Percentiles rank a stretch among this genome's conserved stretches.
These are phyloP conservation scores for Zymoseptoria tritici DNA, from an alignment of 2,329 filamentous ascomycete genomes.

Conservation along the genomic window DNA sequence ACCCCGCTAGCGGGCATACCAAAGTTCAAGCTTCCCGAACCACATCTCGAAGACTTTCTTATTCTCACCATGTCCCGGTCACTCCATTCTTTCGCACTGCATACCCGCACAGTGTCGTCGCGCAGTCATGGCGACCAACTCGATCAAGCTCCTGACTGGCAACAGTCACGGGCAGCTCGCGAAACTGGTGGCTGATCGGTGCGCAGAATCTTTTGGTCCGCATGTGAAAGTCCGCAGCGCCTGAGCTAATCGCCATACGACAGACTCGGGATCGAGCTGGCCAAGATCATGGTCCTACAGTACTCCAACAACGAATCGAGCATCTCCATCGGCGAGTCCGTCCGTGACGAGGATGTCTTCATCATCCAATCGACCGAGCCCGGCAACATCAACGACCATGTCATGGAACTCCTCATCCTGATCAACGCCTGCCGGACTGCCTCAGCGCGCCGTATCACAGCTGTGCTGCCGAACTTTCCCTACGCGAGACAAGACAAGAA, in stretches of 20 bases:
- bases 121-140: slow-evolving; percentile 58
- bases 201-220: slow-evolving; percentile 20
- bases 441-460: slow-evolving; percentile 83
- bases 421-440: slow-evolving; percentile 89
- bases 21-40: not conserved
- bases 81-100: slow-evolving; percentile 1
- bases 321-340: slow-evolving; percentile 91
- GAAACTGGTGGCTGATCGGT: slow-evolving; percentile 61
- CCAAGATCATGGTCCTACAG: slow-evolving; percentile 72
- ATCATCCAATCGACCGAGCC: slow-evolving; percentile 92
- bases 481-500: slow-evolving; percentile 98
- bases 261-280: slow-evolving; percentile 68
- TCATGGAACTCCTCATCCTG: slow-evolving; percentile 98
- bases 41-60: not conserved
- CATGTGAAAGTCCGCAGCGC: slow-evolving; percentile 3
- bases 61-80: slow-evolving; percentile 14
- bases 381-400: slow-evolving; percentile 92
- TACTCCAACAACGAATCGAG: slow-evolving; percentile 84
- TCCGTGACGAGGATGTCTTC: slow-evolving; percentile 95
- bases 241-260: slow-evolving; percentile 7
- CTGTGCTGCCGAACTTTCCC: slow-evolving; percentile 91
- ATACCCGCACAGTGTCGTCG: slow-evolving; percentile 7
- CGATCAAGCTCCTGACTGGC: slow-evolving; percentile 66
- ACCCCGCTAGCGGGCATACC: not conserved
- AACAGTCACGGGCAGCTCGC: slow-evolving; percentile 69